These are phyloP conservation scores for Phytophthora macrochlamydospora DNA, from an alignment of 352 stramenopile species.

Conservation along the genomic window DNA sequence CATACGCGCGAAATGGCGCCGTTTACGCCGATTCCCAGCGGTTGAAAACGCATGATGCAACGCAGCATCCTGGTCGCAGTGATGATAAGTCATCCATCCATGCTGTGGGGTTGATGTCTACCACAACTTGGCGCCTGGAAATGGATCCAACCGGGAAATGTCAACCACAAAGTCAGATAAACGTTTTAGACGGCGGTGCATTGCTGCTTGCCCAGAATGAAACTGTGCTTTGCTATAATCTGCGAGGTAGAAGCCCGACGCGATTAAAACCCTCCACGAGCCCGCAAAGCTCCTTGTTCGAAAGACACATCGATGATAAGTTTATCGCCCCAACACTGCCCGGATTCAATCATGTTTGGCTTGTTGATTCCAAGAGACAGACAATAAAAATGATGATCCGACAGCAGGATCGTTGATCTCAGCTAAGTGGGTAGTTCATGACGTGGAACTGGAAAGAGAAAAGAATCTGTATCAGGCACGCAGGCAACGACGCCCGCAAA, in stretches of 20 bases:
- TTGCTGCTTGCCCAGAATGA: slow-evolving; percentile 28
- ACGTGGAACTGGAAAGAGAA: slow-evolving; percentile 5
- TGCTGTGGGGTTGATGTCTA: slow-evolving; percentile 10
- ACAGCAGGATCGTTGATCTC: slow-evolving; percentile 1
- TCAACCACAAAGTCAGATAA: not conserved
- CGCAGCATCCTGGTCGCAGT: not conserved
- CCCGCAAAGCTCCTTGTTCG: not conserved
- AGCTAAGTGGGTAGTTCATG: slow-evolving; percentile 26
- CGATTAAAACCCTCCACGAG: not conserved
- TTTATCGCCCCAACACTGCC: not conserved
- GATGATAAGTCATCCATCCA: not conserved
- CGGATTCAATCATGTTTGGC: not conserved
- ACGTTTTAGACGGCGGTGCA: slow-evolving; percentile 10
- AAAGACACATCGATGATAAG: not conserved
- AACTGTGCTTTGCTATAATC: slow-evolving; percentile 31
- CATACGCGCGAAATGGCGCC: slow-evolving; percentile 11
- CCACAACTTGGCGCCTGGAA: slow-evolving; percentile 21
- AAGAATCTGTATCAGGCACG: not conserved
- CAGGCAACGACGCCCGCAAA: not conserved
- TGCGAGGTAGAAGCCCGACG: not conserved
- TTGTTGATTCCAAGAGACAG: not conserved
- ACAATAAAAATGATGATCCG: not conserved
- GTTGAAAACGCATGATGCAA: not conserved
- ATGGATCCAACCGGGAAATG: not conserved
- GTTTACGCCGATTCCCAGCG: slow-evolving; percentile 19